Conservation (phyloP, 1,284 basidiomycete genomes). For the Pisolithus thermaeus region DNA sequence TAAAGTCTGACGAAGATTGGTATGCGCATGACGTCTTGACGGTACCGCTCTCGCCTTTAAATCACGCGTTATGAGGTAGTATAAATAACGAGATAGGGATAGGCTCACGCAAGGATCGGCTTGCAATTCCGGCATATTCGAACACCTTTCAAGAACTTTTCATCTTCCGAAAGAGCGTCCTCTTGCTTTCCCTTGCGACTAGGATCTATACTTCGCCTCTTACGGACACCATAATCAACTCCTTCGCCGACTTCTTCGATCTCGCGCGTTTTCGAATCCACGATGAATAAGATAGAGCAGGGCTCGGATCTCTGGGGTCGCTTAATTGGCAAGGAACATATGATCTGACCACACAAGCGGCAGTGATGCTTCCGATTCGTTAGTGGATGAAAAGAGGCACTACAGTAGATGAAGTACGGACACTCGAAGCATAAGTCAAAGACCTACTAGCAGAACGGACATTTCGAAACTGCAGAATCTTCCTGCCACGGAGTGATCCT, state of each 20-base stretch:
- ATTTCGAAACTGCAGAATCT: slow-evolving; percentile 70
- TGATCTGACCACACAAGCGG: slow-evolving; percentile 86
- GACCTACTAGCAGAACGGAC: slow-evolving; percentile 81
- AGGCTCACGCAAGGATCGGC: slow-evolving; percentile 66
- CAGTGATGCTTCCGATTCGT: slow-evolving; percentile 97
- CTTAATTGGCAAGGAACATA: slow-evolving; percentile 86
- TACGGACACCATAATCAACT: slow-evolving; percentile 77
- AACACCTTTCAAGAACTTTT: slow-evolving; percentile 78
- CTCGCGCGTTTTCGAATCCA: slow-evolving; percentile 64
- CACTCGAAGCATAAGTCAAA: neutral
- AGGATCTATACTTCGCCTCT: slow-evolving; percentile 27
- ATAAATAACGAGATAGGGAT: neutral
- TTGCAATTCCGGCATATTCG: slow-evolving; percentile 82
- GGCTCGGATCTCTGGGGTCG: slow-evolving; percentile 59
- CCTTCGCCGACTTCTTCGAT: slow-evolving; percentile 86
- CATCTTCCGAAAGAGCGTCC: slow-evolving; percentile 46
- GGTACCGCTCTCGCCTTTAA: slow-evolving; percentile 72
- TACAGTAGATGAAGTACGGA: slow-evolving; percentile 19
- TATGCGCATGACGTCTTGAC: slow-evolving; percentile 56
- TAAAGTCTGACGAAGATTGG: slow-evolving; percentile 70
- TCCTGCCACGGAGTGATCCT: slow-evolving; percentile 94
- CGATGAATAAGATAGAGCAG: slow-evolving; percentile 78
- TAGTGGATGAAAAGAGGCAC: slow-evolving; percentile 80
- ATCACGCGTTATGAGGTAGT: neutral
- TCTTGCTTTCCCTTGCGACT: slow-evolving; percentile 35